These are phyloP conservation scores for Candida endomychidarum DNA, from an alignment of 805 yeast species.

Conservation along the genomic window DNA sequence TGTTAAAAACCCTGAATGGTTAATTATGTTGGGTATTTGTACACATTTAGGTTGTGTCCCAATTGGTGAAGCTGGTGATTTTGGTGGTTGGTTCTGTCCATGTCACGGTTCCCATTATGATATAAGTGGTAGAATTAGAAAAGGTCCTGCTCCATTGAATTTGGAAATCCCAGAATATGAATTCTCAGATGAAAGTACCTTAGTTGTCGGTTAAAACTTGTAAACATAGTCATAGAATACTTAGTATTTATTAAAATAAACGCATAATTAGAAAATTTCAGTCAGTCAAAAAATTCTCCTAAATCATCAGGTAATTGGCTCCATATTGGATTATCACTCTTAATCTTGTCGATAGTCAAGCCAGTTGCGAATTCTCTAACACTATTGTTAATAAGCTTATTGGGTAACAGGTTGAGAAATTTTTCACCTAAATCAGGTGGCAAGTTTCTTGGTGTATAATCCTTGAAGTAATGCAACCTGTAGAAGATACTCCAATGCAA, in stretches of 20 bases:
- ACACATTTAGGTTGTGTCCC: constrained; percentile 99
- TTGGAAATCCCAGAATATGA: constrained; percentile 94
- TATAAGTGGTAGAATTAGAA: constrained; percentile 99
- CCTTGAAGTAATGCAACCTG: constrained; percentile 47
- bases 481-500: constrained; percentile 68
- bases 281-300: background rate
- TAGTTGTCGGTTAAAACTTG: constrained; percentile 78
- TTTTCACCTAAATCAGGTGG: constrained; percentile 20
- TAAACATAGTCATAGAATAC: constrained; percentile 9
- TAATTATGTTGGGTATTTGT: constrained; percentile 98
- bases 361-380: constrained; percentile 15
- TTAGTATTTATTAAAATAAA: constrained; percentile 8
- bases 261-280: constrained; percentile 1
- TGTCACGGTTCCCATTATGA: constrained; percentile 99
- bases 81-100: constrained; percentile 99
- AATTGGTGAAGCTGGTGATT: constrained; percentile 99
- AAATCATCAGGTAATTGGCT: constrained; percentile 34
- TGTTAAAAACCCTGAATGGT: constrained; percentile 97
- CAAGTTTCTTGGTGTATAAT: constrained; percentile 42
- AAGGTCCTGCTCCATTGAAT: constrained; percentile 99
- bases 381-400: constrained; percentile 3
- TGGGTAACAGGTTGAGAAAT: constrained; percentile 21
- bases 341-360: constrained; percentile 17
- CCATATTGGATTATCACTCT: constrained; percentile 26
- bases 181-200: constrained; percentile 73